Base-by-base conservation (phyloP, 805 yeast species). In the Blastobotrys chiropterorum region DNA sequence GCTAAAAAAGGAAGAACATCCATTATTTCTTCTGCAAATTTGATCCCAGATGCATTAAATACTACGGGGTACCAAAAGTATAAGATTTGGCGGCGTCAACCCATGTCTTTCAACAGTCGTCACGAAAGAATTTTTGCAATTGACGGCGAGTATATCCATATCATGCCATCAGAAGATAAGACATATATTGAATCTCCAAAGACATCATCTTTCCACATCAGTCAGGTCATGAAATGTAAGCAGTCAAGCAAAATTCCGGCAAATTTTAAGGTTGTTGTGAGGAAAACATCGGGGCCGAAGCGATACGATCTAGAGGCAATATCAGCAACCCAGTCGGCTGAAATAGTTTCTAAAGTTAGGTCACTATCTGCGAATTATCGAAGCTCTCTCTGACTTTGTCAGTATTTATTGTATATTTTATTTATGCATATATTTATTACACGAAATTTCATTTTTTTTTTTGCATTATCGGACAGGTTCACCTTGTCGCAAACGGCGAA, bases 101-200 rank as follows among this genome's bases (percentile, higher is more conserved):
- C 90, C 19, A 79, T 85, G 81, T 83, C 95, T 0, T 82, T 92
- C 57, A 80, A 86, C 53, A 82, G 81, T 52, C 77, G 90, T 50
- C 87, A 87, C 55, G 95, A 90, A 60, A 80, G 94, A 60, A 80
- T 90, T 0, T 72, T 92, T 31, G 90, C 94, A 1, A 80, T 92
- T 39, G 98, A 92, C 67, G 98, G 97, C n/a, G 96, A 89, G 60
- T 90, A 89, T 62, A 80, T 92, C 13, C 92, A 90, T 61, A 79
- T 92, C 47, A 80, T 88, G 61, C 97, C 97, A 0, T 83, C 90
- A 5, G 89, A 86, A 59, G 92, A 87, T 53, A 75, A 80, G 53
- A 79, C 78, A 58, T 80, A 88, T 78, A 80, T 85, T 60, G 94
- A 85, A 50, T 62, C 68, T 67, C 79, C 85, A 59, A 90, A 90